Evolutionary conservation across 1,284 basidiomycete genomes (phyloP).

Genomic region (Agaricales sp.): DNA sequence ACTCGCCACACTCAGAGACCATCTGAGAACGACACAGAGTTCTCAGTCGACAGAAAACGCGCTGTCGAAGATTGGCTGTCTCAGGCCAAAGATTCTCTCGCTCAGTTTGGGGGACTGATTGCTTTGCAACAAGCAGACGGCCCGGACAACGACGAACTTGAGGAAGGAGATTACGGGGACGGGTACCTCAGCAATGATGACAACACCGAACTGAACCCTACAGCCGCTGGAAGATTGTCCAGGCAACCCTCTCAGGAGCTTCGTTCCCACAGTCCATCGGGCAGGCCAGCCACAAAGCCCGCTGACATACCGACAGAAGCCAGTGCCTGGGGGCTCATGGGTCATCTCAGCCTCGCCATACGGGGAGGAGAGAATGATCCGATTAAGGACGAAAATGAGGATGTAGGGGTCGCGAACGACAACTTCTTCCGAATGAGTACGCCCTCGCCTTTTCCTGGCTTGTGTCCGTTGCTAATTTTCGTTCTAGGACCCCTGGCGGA

Average conservation of each 20-base stretch:
- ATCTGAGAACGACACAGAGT: slow-evolving; percentile 19
- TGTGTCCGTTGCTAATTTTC: not conserved
- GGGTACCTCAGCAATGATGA: slow-evolving; percentile 26
- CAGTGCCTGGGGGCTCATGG: slow-evolving; percentile 59
- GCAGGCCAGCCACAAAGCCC: slow-evolving; percentile 14
- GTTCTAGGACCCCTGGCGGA: not conserved
- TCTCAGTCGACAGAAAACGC: slow-evolving; percentile 26
- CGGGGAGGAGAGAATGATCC: slow-evolving; percentile 28
- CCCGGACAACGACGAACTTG: slow-evolving; percentile 17
- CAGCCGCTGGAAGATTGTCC: slow-evolving; percentile 19
- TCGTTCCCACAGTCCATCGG: not conserved
- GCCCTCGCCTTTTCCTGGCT: slow-evolving; percentile 14
- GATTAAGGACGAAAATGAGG: slow-evolving; percentile 30
- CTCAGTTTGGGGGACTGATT: slow-evolving; percentile 55
- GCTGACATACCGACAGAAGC: slow-evolving; percentile 21
- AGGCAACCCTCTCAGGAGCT: slow-evolving; percentile 15
- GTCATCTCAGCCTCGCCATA: slow-evolving; percentile 42
- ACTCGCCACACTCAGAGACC: too few relatives aligned
- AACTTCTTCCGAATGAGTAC: slow-evolving; percentile 57
- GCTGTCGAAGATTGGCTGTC: slow-evolving; percentile 63
- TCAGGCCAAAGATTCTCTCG: slow-evolving; percentile 54
- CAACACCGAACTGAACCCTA: slow-evolving; percentile 18
- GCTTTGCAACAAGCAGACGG: slow-evolving; percentile 38
- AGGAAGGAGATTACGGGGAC: slow-evolving; percentile 24
- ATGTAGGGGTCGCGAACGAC: slow-evolving; percentile 50